Percentiles rank a stretch among this genome's conserved stretches.
Evolutionary conservation across 495 filamentous ascomycete genomes (phyloP).

Genomic region (Tuber calosporum): DNA sequence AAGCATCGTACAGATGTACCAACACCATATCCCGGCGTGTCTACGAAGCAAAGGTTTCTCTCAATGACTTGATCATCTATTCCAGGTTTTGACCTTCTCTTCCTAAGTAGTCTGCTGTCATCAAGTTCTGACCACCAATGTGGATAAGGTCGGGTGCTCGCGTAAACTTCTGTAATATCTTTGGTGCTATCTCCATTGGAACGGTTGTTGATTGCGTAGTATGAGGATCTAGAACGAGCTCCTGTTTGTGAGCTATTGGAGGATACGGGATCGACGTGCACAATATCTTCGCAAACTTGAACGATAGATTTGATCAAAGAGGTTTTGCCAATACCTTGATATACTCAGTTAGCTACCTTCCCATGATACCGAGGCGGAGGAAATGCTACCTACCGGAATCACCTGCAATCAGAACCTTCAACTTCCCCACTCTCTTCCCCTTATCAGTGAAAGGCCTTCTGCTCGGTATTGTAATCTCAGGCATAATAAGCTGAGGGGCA

Average conservation of each 20-base stretch:
- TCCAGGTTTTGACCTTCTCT: slow-evolving; percentile 59
- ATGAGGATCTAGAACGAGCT: slow-evolving; percentile 30
- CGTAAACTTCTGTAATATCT: slow-evolving; percentile 72
- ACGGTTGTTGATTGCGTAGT: slow-evolving; percentile 31
- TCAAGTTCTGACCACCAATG: slow-evolving; percentile 92
- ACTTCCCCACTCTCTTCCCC: slow-evolving; percentile 72
- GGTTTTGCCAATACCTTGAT: slow-evolving; percentile 67
- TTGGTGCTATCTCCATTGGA: slow-evolving; percentile 43
- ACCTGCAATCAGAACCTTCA: slow-evolving; percentile 85
- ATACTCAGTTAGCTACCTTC: slow-evolving; percentile 7
- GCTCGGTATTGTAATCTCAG: slow-evolving; percentile 89
- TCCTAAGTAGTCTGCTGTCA: slow-evolving; percentile 58
- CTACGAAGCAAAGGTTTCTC: slow-evolving; percentile 89
- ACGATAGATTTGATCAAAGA: slow-evolving; percentile 88
- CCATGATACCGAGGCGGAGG: neutral
- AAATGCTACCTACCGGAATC: slow-evolving; percentile 56
- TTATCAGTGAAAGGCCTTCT: slow-evolving; percentile 83
- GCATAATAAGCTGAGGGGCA: slow-evolving; percentile 91
- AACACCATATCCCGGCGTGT: slow-evolving; percentile 69
- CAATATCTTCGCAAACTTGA: slow-evolving; percentile 90
- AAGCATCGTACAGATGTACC: slow-evolving; percentile 51
- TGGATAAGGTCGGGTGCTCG: slow-evolving; percentile 88
- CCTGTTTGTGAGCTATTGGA: slow-evolving; percentile 44
- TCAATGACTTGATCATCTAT: slow-evolving; percentile 76
- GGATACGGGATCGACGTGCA: slow-evolving; percentile 79